Evolutionary conservation across 768 basidiomycete genomes (phyloP).

Genomic region (Leccinum longicurvipes): DNA sequence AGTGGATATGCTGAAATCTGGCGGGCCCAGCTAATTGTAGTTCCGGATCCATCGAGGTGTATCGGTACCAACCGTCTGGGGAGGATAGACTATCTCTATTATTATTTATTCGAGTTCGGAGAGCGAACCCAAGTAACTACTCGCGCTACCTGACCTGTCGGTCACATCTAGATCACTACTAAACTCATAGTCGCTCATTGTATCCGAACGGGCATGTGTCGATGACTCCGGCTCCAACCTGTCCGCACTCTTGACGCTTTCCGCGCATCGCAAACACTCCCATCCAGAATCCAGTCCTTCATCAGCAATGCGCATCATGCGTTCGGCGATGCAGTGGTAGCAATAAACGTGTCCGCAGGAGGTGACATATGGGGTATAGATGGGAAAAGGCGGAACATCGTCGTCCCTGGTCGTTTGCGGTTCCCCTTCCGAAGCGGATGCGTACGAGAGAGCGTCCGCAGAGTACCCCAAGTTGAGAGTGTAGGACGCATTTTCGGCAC

Average conservation of each 20-base stretch:
- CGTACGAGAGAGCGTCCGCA: constrained; percentile 42
- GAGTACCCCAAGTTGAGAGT: constrained; percentile 55
- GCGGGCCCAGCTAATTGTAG: constrained; percentile 10
- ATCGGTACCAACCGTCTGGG: constrained; percentile 6
- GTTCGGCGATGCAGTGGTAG: constrained; percentile 88
- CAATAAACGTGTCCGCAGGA: constrained; percentile 88
- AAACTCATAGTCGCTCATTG: constrained; percentile 56
- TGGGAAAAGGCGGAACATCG: constrained; percentile 56
- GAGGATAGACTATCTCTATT: neutral
- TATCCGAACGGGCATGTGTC: constrained; percentile 23
- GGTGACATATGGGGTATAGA: constrained; percentile 79
- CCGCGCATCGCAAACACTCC: constrained; percentile 82
- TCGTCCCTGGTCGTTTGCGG: constrained; percentile 17
- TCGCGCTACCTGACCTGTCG: constrained; percentile 52
- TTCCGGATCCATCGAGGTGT: constrained; percentile 1
- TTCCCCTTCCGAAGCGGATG: constrained; percentile 18
- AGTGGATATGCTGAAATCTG: constrained; percentile 36
- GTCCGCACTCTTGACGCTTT: constrained; percentile 60
- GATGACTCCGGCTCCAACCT: constrained; percentile 41
- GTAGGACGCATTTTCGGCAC: constrained; percentile 71
- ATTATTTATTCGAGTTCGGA: constrained; percentile 21
- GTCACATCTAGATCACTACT: constrained; percentile 45
- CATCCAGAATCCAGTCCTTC: constrained; percentile 58
- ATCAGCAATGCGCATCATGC: constrained; percentile 69
- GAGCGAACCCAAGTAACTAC: constrained; percentile 36